Percentiles rank a stretch among this genome's conserved stretches.
Conservation (phyloP, 1,284 basidiomycete genomes). For the Rhodotorula sp. region DNA sequence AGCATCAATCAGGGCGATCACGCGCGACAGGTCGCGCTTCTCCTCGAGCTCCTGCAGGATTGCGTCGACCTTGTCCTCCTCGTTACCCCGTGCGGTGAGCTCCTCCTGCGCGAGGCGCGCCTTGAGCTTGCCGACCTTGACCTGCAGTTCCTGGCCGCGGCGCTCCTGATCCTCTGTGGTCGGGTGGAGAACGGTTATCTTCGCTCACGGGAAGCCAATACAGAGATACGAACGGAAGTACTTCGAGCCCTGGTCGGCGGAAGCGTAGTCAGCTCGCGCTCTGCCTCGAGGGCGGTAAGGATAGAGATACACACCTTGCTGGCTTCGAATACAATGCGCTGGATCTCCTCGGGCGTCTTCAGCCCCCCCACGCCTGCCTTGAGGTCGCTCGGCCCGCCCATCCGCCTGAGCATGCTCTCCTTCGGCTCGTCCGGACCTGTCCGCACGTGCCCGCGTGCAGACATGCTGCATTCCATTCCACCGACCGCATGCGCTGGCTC, state of each 20-base stretch:
- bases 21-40: conserved; percentile 74
- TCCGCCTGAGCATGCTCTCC: conserved; percentile 28
- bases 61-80: conserved; percentile 60
- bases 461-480: not conserved
- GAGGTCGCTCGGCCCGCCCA: conserved; percentile 41
- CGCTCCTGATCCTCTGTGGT: conserved; percentile 22
- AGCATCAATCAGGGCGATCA: conserved; percentile 78
- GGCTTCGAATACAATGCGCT: conserved; percentile 42
- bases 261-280: not conserved
- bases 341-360: conserved; percentile 19
- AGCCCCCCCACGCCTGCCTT: conserved; percentile 42
- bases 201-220: conserved; percentile 78
- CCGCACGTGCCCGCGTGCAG: not conserved
- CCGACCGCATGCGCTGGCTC: too few species aligned
- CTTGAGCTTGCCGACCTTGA: conserved; percentile 14
- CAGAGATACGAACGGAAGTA: conserved; percentile 54
- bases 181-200: conserved; percentile 52
- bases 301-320: conserved; percentile 28
- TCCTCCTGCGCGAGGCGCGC: conserved; percentile 8
- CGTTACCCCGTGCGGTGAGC: conserved; percentile 7
- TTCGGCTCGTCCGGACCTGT: not conserved
- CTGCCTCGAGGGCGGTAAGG: not conserved
- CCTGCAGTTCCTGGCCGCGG: conserved; percentile 17
- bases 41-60: conserved; percentile 69
- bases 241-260: conserved; percentile 17